Percentiles rank a stretch among this genome's conserved stretches.
These are phyloP conservation scores for Bryum argenteum DNA, from an alignment of 225 moss, liverwort and hornwort genomes.

Conservation along the genomic window DNA sequence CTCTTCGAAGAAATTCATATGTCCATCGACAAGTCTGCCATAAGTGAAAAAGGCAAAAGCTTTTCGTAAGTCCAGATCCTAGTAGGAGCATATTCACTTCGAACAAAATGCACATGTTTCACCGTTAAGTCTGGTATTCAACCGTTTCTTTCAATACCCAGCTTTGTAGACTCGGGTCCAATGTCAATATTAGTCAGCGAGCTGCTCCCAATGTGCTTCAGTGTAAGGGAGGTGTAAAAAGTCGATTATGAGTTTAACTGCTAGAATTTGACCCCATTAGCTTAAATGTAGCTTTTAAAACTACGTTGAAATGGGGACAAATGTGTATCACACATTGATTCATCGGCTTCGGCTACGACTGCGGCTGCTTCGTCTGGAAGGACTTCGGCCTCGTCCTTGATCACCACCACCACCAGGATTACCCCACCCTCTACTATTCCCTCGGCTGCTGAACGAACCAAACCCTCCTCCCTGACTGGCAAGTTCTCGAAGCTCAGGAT, in stretches of 20 bases:
- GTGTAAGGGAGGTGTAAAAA: not conserved
- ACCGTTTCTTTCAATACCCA: not conserved
- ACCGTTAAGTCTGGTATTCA: not conserved
- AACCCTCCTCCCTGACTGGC: conserved; percentile 60
- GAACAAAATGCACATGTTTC: too few relatives aligned
- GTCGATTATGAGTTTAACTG: too few relatives aligned
- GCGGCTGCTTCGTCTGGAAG: conserved; percentile 47
- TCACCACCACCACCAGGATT: conserved; percentile 51
- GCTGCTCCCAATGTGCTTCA: too few relatives aligned
- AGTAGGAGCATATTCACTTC: too few relatives aligned
- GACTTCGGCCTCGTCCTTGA: conserved; percentile 58
- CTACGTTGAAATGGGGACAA: too few relatives aligned
- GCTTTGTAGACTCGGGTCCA: not conserved
- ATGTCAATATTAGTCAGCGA: not conserved
- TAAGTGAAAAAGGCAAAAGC: too few relatives aligned
- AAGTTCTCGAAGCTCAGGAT: conserved; percentile 71
- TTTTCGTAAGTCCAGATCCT: too few relatives aligned
- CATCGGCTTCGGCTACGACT: conserved; percentile 68
- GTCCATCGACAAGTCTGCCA: not conserved
- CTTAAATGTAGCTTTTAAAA: too few relatives aligned
- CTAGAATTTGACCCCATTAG: too few relatives aligned
- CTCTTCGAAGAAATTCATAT: too few relatives aligned
- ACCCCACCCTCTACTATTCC: conserved; percentile 51
- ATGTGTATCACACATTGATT: conserved; percentile 9
- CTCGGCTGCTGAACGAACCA: conserved; percentile 53